Conservation (phyloP, 1,284 basidiomycete genomes). For the Malassezia slooffiae region DNA sequence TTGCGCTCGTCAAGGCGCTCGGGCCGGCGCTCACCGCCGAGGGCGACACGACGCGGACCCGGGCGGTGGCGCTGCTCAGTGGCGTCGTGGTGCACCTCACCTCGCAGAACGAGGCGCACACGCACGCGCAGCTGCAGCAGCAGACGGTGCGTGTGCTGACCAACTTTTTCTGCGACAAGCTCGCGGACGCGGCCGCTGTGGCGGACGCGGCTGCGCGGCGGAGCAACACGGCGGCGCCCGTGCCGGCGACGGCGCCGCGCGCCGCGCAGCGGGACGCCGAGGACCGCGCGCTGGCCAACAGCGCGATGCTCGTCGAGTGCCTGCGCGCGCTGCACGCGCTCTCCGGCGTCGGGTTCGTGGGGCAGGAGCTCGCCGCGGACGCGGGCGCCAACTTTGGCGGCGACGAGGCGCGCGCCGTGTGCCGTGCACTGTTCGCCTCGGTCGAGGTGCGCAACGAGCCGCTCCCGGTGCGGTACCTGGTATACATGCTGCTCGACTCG, state of each 20-base stretch:
- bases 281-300: slow-evolving; percentile 25
- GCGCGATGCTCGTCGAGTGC: slow-evolving; percentile 38
- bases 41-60: slow-evolving; percentile 64
- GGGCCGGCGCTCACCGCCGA: slow-evolving; percentile 78
- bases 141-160: slow-evolving; percentile 65
- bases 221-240: slow-evolving; percentile 22
- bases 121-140: slow-evolving; percentile 53
- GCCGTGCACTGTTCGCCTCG: slow-evolving; percentile 61
- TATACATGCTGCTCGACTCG: slow-evolving; percentile 71
- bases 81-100: slow-evolving; percentile 23
- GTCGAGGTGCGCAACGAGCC: slow-evolving; percentile 70
- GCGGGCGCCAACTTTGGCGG: slow-evolving; percentile 56
- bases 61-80: slow-evolving; percentile 54
- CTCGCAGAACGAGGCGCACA: neutral
- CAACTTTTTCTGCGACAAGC: slow-evolving; percentile 71
- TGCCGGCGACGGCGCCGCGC: slow-evolving; percentile 28
- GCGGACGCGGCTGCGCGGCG: slow-evolving; percentile 24
- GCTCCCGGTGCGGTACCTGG: slow-evolving; percentile 68
- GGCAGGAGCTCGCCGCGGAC: neutral
- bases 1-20: slow-evolving; percentile 73
- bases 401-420: slow-evolving; percentile 60
- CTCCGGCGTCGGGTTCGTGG: slow-evolving; percentile 8
- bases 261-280: slow-evolving; percentile 20
- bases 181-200: slow-evolving; percentile 62
- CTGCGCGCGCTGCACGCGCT: slow-evolving; percentile 63